These are phyloP conservation scores for Russula ochroleuca DNA, from an alignment of 768 basidiomycete genomes.

Conservation along the genomic window DNA sequence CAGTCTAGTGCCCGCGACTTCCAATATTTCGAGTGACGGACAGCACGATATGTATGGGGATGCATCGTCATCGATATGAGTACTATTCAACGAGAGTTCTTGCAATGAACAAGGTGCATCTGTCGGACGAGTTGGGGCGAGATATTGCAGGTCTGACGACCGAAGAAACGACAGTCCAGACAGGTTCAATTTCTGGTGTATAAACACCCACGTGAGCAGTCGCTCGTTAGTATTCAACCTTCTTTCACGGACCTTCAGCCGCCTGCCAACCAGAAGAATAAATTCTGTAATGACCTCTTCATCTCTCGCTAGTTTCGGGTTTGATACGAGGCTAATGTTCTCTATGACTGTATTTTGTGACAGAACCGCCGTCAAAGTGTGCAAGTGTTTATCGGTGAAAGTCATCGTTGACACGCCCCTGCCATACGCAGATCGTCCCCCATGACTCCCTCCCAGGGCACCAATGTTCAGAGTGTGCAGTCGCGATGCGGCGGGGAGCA, in stretches of 20 bases:
- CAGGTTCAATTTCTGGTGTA: constrained; percentile 53
- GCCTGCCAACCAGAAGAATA: constrained; percentile 50
- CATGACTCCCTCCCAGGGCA: constrained; percentile 50
- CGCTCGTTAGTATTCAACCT: background rate
- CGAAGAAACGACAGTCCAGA: constrained; percentile 48
- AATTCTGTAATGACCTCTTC: constrained; percentile 43
- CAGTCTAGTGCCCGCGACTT: constrained; percentile 55
- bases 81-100: constrained; percentile 54
- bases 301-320: constrained; percentile 49
- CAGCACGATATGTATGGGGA: constrained; percentile 52
- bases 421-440: constrained; percentile 35
- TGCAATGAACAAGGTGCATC: constrained; percentile 41
- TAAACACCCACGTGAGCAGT: constrained; percentile 1
- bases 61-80: constrained; percentile 55
- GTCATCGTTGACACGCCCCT: constrained; percentile 49
- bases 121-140: constrained; percentile 38
- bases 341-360: constrained; percentile 40
- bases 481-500: constrained; percentile 39
- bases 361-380: constrained; percentile 42
- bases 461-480: constrained; percentile 53
- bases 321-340: constrained; percentile 58
- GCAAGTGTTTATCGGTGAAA: constrained; percentile 49
- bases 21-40: constrained; percentile 43
- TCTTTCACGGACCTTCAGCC: constrained; percentile 26
- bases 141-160: constrained; percentile 48